Evolutionary conservation across 1,284 basidiomycete genomes (phyloP), one percentile per base, ranked within the genome.

Genomic region (Trametes versicolor): DNA sequence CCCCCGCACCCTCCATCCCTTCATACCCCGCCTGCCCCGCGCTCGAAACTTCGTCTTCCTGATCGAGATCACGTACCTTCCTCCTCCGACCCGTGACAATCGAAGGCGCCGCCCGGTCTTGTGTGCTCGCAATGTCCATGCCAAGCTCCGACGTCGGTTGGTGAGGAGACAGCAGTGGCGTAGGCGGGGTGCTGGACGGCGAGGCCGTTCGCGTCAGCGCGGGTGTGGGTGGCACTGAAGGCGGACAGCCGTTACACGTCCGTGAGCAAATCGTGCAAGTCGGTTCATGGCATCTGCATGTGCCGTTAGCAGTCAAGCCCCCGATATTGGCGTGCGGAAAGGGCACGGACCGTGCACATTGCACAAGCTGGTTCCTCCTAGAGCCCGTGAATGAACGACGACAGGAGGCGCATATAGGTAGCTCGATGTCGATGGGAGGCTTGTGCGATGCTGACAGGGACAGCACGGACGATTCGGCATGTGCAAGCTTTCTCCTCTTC

Each of bases 261-360:
- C 77, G 66, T 21, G 76, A 72, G 63, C 78, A 79, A 43, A 79
- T 74, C 9, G 70, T 51, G 60, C 78, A 79, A 13, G 74, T 77
- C 48, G 73, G 63, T 6, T 72, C 70, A 5, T 69, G 64, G 63
- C 78, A 79, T 37, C 78, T 78, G 52, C 7, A 15, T 12, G 12
- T 37, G 25, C 43, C 21, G 36, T 54, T 17, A 58, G 48, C 17
- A 60, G 12, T 17, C 12, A 13, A 23, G 1, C n/a, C 29, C 13
- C 21, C 13, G 13, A 25, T 15, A 29, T n/a, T 8, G n/a, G 21
- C 1, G 32, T 27, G 21, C 12, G 4, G 37, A 29, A 47, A 25
- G 15, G 19, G 32, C 4, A 68, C 70, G 48, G 29, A 72, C 72
- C 71, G 58, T 21, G 69, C 68, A 49, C 72, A 73, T 34, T 64